A percentile compares a stretch with the other conserved stretches of the same genome.
These are phyloP conservation scores for Bipolaris cookei DNA, from an alignment of 2,329 filamentous ascomycete species.

Conservation along the genomic window DNA sequence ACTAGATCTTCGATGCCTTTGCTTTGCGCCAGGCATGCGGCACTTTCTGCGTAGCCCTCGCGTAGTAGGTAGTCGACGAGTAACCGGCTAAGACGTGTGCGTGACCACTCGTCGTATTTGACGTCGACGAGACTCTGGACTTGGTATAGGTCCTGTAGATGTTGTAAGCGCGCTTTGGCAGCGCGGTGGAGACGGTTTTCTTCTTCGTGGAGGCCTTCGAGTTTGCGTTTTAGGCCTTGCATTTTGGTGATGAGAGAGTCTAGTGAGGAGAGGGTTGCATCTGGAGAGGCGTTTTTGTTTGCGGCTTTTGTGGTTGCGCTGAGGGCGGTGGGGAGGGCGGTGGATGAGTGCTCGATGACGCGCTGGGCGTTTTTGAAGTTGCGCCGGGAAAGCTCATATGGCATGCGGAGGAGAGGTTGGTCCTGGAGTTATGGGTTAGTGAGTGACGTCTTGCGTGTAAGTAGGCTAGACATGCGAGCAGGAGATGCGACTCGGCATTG, in stretches of 20 bases:
- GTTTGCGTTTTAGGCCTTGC: conserved; percentile 86
- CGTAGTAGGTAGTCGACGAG: conserved; percentile 92
- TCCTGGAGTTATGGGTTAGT: conserved; percentile 64
- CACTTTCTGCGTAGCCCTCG: conserved; percentile 80
- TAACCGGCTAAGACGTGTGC: conserved; percentile 78
- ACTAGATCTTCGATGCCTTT: conserved; percentile 81
- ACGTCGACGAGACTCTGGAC: conserved; percentile 87
- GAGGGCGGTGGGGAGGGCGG: conserved; percentile 65
- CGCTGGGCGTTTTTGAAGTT: conserved; percentile 90
- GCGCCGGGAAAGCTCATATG: conserved; percentile 88
- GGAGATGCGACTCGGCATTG: conserved; percentile 75
- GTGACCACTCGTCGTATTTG: conserved; percentile 90
- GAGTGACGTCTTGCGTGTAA: neutral
- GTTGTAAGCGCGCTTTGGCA: conserved; percentile 75
- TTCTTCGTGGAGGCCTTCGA: conserved; percentile 77
- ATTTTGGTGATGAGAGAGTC: conserved; percentile 86
- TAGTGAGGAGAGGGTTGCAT: conserved; percentile 71
- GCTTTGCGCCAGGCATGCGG: conserved; percentile 74
- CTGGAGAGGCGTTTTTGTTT: conserved; percentile 53
- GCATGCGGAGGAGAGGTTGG: conserved; percentile 90
- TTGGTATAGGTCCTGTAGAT: conserved; percentile 79
- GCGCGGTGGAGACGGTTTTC: conserved; percentile 78
- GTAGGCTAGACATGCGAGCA: conserved; percentile 65
- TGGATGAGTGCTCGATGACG: conserved; percentile 73
- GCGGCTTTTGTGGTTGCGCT: conserved; percentile 66